phyloP scores from a whole-genome alignment of 306 rosid genomes.

The Dalbergia cochinchinensis region DNA sequence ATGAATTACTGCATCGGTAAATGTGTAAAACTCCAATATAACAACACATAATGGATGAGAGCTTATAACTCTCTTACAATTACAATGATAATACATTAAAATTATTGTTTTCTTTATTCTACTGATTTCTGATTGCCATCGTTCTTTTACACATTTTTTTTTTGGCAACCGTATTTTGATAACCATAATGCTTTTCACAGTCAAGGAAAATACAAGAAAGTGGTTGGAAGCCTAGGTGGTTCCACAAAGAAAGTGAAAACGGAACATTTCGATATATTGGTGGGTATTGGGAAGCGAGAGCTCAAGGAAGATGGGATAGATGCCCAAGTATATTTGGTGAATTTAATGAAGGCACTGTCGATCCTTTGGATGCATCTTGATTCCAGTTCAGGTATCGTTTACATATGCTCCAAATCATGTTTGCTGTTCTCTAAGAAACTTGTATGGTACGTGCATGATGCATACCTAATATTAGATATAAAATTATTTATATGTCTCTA shows the following conservation, averaged over 20 bases:
- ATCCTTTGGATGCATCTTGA: slow-evolving; percentile 60
- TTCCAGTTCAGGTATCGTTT: slow-evolving; percentile 56
- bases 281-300: slow-evolving; percentile 92
- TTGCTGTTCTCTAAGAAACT: background rate
- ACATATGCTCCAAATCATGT: background rate
- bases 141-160: background rate
- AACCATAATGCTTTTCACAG: slow-evolving; percentile 50
- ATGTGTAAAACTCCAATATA: no score
- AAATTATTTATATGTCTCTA: no score
- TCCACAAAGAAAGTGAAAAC: slow-evolving; percentile 68
- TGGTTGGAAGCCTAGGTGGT: slow-evolving; percentile 98
- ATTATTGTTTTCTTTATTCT: no score
- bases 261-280: slow-evolving; percentile 79
- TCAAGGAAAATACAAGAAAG: slow-evolving; percentile 94
- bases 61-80: no score
- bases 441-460: no score
- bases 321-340: slow-evolving; percentile 94
- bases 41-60: no score
- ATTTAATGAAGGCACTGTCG: slow-evolving; percentile 55
- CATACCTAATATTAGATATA: no score
- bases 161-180: background rate
- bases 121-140: no score
- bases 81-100: no score
- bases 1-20: no score
- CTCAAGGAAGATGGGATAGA: slow-evolving; percentile 73